Evolutionary conservation across 768 basidiomycete species (phyloP).

Genomic region (Glaciozyma antarctica): DNA sequence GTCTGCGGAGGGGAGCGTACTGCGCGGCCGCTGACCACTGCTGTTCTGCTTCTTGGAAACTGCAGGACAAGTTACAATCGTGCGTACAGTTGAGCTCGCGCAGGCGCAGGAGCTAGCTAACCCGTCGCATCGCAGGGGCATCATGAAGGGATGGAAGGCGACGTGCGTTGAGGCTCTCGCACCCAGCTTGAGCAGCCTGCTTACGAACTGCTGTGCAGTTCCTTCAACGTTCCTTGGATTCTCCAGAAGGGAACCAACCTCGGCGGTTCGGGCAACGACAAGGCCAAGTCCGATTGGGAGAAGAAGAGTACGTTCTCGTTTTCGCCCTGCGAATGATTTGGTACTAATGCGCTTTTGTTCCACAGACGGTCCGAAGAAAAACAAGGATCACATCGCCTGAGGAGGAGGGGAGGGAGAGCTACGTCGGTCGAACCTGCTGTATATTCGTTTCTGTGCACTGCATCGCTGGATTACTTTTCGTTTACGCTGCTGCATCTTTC

Average conservation of each 20-base stretch:
- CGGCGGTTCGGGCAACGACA: constrained; percentile 21
- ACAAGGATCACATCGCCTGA: background rate
- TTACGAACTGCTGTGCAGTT: background rate
- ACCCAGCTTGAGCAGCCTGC: too few species aligned
- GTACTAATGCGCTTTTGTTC: background rate
- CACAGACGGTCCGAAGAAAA: constrained; percentile 13
- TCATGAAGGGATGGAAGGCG: constrained; percentile 29
- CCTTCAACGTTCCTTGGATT: constrained; percentile 25
- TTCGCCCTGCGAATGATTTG: too few species aligned
- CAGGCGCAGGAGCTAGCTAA: background rate
- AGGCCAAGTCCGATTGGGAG: constrained; percentile 23
- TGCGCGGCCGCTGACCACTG: too few species aligned
- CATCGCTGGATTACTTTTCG: too few species aligned
- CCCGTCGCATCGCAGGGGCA: background rate
- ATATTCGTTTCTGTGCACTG: too few species aligned
- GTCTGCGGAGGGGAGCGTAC: too few species aligned
- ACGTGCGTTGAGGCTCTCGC: background rate
- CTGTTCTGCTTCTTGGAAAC: too few species aligned
- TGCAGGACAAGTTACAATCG: constrained; percentile 19
- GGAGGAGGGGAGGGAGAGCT: too few species aligned
- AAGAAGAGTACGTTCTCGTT: constrained; percentile 10
- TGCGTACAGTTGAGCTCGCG: background rate
- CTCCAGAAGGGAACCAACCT: constrained; percentile 21
- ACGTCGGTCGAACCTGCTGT: too few species aligned
- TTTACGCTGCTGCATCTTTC: too few species aligned